Base-by-base conservation (phyloP, 2,329 filamentous ascomycete species). In the Westerdykella sp. region DNA sequence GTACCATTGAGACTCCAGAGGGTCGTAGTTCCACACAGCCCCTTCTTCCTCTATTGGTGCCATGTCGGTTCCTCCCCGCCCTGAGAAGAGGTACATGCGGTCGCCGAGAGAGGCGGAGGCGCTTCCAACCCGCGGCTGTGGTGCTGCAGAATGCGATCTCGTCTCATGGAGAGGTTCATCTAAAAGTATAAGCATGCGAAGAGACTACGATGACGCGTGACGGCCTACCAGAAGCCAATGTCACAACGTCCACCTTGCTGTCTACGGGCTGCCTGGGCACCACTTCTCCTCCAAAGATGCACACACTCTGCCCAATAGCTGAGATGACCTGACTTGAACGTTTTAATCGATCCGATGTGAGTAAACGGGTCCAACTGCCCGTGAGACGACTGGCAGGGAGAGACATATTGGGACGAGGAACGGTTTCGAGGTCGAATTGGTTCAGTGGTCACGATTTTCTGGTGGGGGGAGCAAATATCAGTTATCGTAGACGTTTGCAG, bases 1-100 rank as follows among this genome's bases (percentile, higher is more conserved):
- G 4, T 74, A 71, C 89, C 88, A 95, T 11, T 67, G 69, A 42
- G 75, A 69, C n/a, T 71, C 69, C 45, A 74, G 70, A 1, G 84
- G 81, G 60, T 88, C 79, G 56, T 86, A 90, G 23, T 81, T 73
- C 87, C 87, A 94, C 40, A 94, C 73, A 3, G 80, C 73, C 13
- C 88, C 88, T 10, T 72, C 64, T 57, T 95, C 88, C 41, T 90
- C 79, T 10, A 95, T 72, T 1, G 86, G 80, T 1, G 77, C 71
- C 78, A 86, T 83, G 22, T 79, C 80, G 3, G 74, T 67, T 0
- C 84, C 84, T 28, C 84, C 83, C 36, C 86, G 81, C 9, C 89
- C 88, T 38, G 87, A 88, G 65, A 90, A 95, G 34, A 94, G 51
- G 67, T 91, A 91, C 56, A 94, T 81, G 16, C 80, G 81, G 36